Evolutionary conservation across 2,329 filamentous ascomycete species (phyloP).

Genomic region (Paraphoma sp.): DNA sequence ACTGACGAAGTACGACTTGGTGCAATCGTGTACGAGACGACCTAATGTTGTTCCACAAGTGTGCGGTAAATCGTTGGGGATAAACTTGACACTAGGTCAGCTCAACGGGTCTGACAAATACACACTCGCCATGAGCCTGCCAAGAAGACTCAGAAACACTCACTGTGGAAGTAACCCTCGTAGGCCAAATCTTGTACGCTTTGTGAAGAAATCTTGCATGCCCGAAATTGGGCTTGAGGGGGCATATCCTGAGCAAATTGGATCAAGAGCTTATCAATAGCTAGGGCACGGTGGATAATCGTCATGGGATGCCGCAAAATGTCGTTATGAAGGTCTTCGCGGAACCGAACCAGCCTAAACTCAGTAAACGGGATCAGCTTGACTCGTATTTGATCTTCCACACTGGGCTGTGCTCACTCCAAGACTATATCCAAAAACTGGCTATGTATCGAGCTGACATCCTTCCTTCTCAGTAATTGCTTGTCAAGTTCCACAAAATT

Average conservation of each 20-base stretch:
- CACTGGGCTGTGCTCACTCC: constrained; percentile 3
- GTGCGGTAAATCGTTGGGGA: constrained; percentile 25
- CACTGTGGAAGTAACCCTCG: constrained; percentile 28
- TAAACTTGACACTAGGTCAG: neutral
- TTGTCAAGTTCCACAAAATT: constrained; percentile 20
- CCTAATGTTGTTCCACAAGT: constrained; percentile 36
- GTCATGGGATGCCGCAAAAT: constrained; percentile 1
- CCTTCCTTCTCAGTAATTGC: neutral
- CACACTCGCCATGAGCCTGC: neutral
- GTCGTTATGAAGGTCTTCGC: constrained; percentile 10
- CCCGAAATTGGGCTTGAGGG: constrained; percentile 12
- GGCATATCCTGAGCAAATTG: constrained; percentile 24
- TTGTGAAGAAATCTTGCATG: constrained; percentile 6
- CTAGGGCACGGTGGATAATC: constrained; percentile 17
- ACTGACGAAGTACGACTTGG: constrained; percentile 27
- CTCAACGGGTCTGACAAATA: neutral
- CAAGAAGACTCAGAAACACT: neutral
- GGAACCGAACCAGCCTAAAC: constrained; percentile 22
- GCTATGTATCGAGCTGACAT: constrained; percentile 14
- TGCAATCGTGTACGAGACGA: constrained; percentile 31
- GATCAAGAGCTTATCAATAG: constrained; percentile 20
- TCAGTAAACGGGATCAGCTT: constrained; percentile 6
- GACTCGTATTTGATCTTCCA: neutral
- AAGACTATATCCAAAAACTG: constrained; percentile 19
- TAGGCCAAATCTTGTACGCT: constrained; percentile 18